phyloP scores from a whole-genome alignment of 208 protist genomes.

The Acanthamoeba royreba region DNA sequence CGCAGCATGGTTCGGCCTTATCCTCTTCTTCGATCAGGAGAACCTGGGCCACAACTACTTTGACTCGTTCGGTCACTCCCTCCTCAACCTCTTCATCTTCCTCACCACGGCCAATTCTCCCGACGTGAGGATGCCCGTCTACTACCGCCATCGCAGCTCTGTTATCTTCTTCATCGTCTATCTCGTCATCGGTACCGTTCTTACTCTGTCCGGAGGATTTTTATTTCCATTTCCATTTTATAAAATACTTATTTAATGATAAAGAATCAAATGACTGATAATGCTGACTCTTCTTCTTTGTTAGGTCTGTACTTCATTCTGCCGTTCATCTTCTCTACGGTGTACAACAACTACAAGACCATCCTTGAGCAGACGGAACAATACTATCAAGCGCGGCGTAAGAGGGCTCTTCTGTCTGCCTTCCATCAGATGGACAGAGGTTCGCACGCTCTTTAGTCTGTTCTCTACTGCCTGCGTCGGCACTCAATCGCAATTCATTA shows the following conservation, averaged over 20 bases:
- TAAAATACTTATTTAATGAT: too few species aligned
- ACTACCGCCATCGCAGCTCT: background rate
- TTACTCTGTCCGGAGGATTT: too few species aligned
- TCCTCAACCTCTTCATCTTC: background rate
- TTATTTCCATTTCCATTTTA: too few species aligned
- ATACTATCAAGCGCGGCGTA: background rate
- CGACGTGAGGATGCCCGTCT: background rate
- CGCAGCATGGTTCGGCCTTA: background rate
- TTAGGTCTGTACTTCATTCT: background rate
- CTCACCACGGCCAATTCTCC: background rate
- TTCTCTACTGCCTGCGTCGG: too few species aligned
- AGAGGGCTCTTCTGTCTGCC: background rate
- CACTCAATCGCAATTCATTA: background rate
- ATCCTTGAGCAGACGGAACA: conserved; percentile 1
- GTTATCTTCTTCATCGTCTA: conserved; percentile 5
- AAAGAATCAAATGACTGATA: too few species aligned
- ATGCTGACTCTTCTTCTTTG: too few species aligned
- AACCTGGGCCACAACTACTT: background rate
- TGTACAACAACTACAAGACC: conserved; percentile 19
- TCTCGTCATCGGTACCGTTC: background rate
- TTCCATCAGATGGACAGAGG: background rate
- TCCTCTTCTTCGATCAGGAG: conserved; percentile 11
- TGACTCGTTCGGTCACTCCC: background rate
- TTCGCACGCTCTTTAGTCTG: too few species aligned
- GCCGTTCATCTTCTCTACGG: conserved; percentile 15